Evolutionary conservation across 768 basidiomycete genomes (phyloP).

Genomic region (Cystofilobasidium ferigula): DNA sequence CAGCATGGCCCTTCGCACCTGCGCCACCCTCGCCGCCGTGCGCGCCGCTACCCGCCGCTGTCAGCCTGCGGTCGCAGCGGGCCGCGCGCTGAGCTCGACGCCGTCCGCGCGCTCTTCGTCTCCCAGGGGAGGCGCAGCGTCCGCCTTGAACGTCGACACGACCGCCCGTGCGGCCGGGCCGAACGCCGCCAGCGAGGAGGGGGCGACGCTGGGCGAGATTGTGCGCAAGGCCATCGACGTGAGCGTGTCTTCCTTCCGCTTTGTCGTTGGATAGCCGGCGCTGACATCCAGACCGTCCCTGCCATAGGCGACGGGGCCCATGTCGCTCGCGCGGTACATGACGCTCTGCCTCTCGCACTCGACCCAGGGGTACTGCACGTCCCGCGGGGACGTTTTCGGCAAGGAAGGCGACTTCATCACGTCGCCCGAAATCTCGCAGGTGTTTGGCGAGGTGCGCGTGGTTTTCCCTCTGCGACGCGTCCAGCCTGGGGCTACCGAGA

Average conservation of each 20-base stretch:
- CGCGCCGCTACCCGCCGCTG: no score
- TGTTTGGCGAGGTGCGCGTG: constrained; percentile 86
- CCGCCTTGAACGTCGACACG: constrained; percentile 16
- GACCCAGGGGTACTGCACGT: constrained; percentile 81
- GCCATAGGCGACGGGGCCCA: constrained; percentile 68
- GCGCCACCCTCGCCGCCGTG: no score
- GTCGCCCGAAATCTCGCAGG: constrained; percentile 89
- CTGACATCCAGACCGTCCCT: neutral
- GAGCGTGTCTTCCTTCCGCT: neutral
- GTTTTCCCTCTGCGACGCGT: no score
- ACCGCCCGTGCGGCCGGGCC: neutral
- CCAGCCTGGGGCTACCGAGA: no score
- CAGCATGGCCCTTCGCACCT: no score
- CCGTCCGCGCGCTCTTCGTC: no score
- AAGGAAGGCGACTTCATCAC: constrained; percentile 84
- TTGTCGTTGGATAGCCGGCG: neutral
- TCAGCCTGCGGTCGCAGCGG: no score
- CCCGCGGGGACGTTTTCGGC: constrained; percentile 60
- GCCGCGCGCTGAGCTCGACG: no score
- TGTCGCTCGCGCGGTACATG: constrained; percentile 83
- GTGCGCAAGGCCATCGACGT: constrained; percentile 22
- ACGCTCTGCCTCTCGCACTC: constrained; percentile 82
- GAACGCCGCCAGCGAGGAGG: neutral
- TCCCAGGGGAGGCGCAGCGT: neutral
- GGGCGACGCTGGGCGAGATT: constrained; percentile 12